These are phyloP conservation scores for Piper longum DNA, from an alignment of 164 flowering plant species.

Conservation along the genomic window DNA sequence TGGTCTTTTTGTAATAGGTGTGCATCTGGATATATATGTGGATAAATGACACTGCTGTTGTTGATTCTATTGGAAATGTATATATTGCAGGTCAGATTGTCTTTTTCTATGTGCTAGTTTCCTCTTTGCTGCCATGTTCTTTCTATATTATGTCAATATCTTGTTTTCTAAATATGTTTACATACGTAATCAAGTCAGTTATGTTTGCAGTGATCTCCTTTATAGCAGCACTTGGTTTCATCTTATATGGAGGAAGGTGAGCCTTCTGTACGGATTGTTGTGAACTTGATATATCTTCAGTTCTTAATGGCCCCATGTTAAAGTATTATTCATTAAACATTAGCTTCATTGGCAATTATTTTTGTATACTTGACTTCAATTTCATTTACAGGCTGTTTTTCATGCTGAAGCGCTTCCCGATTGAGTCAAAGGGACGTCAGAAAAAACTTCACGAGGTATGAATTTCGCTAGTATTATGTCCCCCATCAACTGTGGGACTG, in stretches of 20 bases:
- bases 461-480: not conserved
- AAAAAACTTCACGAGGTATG: conserved; percentile 92
- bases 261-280: not conserved
- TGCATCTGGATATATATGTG: conserved; percentile 81
- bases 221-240: conserved; percentile 69
- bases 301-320: not conserved
- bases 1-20: conserved; percentile 26
- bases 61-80: conserved; percentile 59
- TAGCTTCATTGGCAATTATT: not conserved
- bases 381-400: conserved; percentile 25
- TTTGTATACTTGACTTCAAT: not conserved
- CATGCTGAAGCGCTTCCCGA: conserved; percentile 88
- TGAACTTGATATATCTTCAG: not conserved
- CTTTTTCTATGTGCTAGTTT: not conserved
- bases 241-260: conserved; percentile 91
- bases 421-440: conserved; percentile 88
- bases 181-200: not conserved
- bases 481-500: no score
- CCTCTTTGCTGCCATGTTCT: not conserved
- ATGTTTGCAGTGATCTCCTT: conserved; percentile 55
- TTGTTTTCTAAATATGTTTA: no score
- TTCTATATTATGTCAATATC: no score
- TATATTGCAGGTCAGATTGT: conserved; percentile 66
- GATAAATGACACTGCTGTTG: conserved; percentile 58
- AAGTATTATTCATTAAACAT: no score